A percentile compares a stretch with the other conserved stretches of the same genome.
phyloP scores from a whole-genome alignment of 1,284 basidiomycete species.

The Stygiomarasmius scandens region DNA sequence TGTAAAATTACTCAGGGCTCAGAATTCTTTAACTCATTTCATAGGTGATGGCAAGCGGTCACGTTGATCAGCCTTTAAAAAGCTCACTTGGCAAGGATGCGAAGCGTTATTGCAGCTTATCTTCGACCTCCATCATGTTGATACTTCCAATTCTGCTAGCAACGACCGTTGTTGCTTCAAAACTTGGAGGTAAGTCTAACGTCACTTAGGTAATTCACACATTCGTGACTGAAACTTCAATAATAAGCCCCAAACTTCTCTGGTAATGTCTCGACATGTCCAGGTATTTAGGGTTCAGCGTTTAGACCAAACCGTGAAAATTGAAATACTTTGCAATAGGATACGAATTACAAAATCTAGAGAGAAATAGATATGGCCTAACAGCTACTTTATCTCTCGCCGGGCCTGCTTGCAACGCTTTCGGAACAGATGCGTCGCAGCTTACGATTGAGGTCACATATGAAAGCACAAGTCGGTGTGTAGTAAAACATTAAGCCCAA shows the following conservation, averaged over 20 bases:
- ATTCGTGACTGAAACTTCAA: no score
- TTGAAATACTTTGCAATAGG: slow-evolving; percentile 34
- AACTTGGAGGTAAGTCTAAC: no score
- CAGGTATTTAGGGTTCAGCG: slow-evolving; percentile 26
- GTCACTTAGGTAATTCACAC: no score
- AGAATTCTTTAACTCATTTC: no score
- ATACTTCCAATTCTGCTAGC: no score
- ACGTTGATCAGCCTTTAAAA: no score
- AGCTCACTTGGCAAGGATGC: no score
- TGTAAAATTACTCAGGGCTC: no score
- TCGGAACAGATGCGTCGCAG: slow-evolving; percentile 65
- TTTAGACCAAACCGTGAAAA: not conserved
- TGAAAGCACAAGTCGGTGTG: slow-evolving; percentile 57
- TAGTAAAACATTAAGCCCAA: slow-evolving; percentile 2
- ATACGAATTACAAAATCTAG: slow-evolving; percentile 51
- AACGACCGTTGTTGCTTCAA: no score
- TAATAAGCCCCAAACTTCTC: not conserved
- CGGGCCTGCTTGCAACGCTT: slow-evolving; percentile 70
- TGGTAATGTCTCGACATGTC: slow-evolving; percentile 32
- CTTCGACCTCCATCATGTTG: no score
- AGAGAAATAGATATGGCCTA: slow-evolving; percentile 51
- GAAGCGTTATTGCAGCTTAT: no score
- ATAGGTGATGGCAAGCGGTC: no score
- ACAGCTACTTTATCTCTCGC: slow-evolving; percentile 59
- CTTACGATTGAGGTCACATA: slow-evolving; percentile 71